Evolutionary conservation across 257 asterid species (phyloP), one percentile per base, ranked within the genome.

Genomic region (Capsicum pubescens): DNA sequence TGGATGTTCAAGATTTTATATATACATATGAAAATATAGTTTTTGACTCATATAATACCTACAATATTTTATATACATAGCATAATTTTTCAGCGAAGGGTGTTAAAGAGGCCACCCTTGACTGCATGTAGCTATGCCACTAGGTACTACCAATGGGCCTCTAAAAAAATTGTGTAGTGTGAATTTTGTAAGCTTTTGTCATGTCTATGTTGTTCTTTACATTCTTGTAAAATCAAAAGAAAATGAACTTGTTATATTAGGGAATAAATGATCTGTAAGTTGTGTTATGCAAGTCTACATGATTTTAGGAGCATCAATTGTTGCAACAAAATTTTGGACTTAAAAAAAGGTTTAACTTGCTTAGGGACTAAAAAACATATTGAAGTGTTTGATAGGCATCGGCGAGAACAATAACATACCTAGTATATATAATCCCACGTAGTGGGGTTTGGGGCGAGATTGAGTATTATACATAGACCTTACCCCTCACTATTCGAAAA

Each of bases 341-440:
- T 90, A 88, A 89, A 91, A 88, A 91, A 88, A 88, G 97, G 71
- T 26, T 26, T 64, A 64, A 32, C n/a, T 64, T 64, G 71, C 0
- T 0, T 26, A 0, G 71, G 42, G 71, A 26, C 6, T 26, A 64
- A 26, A 11, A 12, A 54, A 54, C 0, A 26, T 26, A 26, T 3
- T 54, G 2, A 54, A 54, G 16, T 54, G 58, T 54, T 11, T 54
- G 58, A 54, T 52, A 52, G 13, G 13, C 10, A 52, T 10, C 3
- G 56, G 9, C 56, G 10, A 52, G 4, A 63, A 10, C 5, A 63
- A 0, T 39, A 63, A 39, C 32, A 26, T 26, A 39, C 42, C 42
- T 21, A 60, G 11, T n/a, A n/a, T n/a, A 60, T 60, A 0, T n/a
- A 60, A 14, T 60, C 3, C 14, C 0, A 60, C 61, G 0, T 7